Evolutionary conservation across 495 filamentous ascomycete species (phyloP).

Genomic region (Aspergillus affinis): DNA sequence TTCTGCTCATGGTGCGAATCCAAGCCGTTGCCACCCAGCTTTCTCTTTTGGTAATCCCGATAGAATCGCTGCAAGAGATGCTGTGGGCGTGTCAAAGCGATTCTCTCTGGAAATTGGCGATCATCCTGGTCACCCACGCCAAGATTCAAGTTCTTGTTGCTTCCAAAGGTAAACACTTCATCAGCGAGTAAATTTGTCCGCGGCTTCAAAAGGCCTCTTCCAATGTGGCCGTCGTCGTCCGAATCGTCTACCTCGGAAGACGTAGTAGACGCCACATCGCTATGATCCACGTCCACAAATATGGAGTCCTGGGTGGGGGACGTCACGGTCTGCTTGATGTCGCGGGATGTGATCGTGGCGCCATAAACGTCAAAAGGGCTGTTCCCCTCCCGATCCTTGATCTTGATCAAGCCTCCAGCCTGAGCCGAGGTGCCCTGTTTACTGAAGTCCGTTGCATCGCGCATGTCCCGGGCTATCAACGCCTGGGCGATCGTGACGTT

Average conservation of each 20-base stretch:
- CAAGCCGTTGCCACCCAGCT: constrained; percentile 28
- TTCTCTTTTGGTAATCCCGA: constrained; percentile 51
- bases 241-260: constrained; percentile 38
- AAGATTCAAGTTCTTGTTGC: constrained; percentile 90
- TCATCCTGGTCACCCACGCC: constrained; percentile 93
- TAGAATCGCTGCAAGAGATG: constrained; percentile 72
- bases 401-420: constrained; percentile 74
- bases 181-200: constrained; percentile 60
- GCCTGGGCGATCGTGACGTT: constrained; percentile 83
- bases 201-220: constrained; percentile 27
- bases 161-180: constrained; percentile 89
- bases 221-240: constrained; percentile 31
- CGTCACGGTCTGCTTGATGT: constrained; percentile 35
- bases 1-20: constrained; percentile 18
- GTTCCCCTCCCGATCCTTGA: constrained; percentile 92
- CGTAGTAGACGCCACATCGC: constrained; percentile 35
- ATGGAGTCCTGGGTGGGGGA: constrained; percentile 23
- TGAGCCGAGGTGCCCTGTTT: constrained; percentile 47
- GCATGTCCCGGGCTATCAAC: constrained; percentile 72
- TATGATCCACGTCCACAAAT: constrained; percentile 26
- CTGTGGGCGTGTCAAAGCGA: constrained; percentile 74
- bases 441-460: constrained; percentile 57
- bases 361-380: constrained; percentile 92
- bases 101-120: constrained; percentile 85
- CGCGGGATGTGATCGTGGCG: constrained; percentile 68